These are phyloP conservation scores for Domatiomyces globalis DNA, from an alignment of 2,329 filamentous ascomycete species.

Conservation along the genomic window DNA sequence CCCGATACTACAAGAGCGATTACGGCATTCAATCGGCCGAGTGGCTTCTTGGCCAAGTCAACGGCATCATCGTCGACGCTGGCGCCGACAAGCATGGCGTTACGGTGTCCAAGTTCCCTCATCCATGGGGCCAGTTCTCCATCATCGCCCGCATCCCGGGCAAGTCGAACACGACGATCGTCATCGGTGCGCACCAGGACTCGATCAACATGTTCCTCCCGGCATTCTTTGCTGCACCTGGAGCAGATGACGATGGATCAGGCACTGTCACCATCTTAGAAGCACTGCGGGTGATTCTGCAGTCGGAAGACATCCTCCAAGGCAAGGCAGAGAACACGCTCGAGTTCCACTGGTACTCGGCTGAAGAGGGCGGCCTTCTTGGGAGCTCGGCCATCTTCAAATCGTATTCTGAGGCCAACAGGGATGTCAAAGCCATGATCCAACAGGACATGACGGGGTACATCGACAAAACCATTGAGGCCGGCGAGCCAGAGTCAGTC, in stretches of 20 bases:
- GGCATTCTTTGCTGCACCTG: slow-evolving; percentile 67
- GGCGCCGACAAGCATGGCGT: slow-evolving; percentile 55
- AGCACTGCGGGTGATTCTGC: slow-evolving; percentile 66
- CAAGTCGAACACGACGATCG: slow-evolving; percentile 65
- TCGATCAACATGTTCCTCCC: slow-evolving; percentile 89
- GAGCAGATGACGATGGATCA: slow-evolving; percentile 89
- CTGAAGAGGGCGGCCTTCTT: slow-evolving; percentile 74
- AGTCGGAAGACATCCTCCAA: slow-evolving; percentile 52
- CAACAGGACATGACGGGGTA: slow-evolving; percentile 98
- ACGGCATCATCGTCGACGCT: slow-evolving; percentile 53
- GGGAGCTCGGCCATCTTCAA: slow-evolving; percentile 84
- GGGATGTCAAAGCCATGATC: slow-evolving; percentile 85
- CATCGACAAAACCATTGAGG: slow-evolving; percentile 65
- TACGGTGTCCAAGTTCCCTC: slow-evolving; percentile 57
- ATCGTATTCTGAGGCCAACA: slow-evolving; percentile 56
- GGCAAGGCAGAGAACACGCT: slow-evolving; percentile 71
- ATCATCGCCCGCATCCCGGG: slow-evolving; percentile 88
- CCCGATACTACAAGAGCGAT: slow-evolving; percentile 43
- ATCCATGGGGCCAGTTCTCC: slow-evolving; percentile 78
- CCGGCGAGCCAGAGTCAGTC: slow-evolving; percentile 69
- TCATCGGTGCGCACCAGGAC: slow-evolving; percentile 87
- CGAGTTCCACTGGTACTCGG: slow-evolving; percentile 94
- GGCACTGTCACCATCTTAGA: slow-evolving; percentile 92
- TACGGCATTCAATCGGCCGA: slow-evolving; percentile 70
- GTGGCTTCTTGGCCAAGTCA: slow-evolving; percentile 69